Evolutionary conservation across 1,284 basidiomycete genomes (phyloP), one percentile per base, ranked within the genome.

Genomic region (Heterobasidion occidentale): DNA sequence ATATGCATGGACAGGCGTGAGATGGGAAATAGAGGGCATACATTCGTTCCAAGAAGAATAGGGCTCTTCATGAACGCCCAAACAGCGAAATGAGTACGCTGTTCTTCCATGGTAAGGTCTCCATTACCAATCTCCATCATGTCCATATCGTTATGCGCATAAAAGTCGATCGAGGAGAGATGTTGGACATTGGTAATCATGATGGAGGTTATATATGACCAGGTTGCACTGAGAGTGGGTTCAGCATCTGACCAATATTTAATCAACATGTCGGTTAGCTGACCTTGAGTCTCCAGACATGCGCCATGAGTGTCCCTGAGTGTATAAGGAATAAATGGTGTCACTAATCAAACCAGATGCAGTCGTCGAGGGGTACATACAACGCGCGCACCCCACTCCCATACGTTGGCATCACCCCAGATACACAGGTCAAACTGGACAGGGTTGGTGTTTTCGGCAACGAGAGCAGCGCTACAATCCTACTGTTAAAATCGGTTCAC

Each of bases 61-160:
- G 79, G 80, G 58, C 77, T 80, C 63, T 83, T 82, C 61, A 81
- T 64, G 64, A 80, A 79, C 14, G 65, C 68, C 80, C 80, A 83
- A 19, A 74, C 75, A 9, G 80, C 78, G 57, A 83, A 81, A 65
- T 83, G 80, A 3, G 78, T 80, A 12, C 79, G 72, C 54, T 81
- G 71, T 59, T 82, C 80, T 59, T 77, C 65, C 38, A 77, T 67
- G 0, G 77, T 79, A 15, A 81, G 65, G 45, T 65, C 68, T 4
- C 78, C 78, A 59, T 81, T 81, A 63, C 78, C 78, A 42, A 79
- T 79, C 63, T 80, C 78, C 79, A 83, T 80, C 80, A 81, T 81
- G 61, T 83, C 80, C 79, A 81, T 81, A 59, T 83, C 80, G 59
- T 80, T 80, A 61, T 81, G 79, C 1, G 72, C 69, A 49, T 66